These are phyloP conservation scores for Polysphondylium violaceum DNA, from an alignment of 78 protist species.

Conservation along the genomic window DNA sequence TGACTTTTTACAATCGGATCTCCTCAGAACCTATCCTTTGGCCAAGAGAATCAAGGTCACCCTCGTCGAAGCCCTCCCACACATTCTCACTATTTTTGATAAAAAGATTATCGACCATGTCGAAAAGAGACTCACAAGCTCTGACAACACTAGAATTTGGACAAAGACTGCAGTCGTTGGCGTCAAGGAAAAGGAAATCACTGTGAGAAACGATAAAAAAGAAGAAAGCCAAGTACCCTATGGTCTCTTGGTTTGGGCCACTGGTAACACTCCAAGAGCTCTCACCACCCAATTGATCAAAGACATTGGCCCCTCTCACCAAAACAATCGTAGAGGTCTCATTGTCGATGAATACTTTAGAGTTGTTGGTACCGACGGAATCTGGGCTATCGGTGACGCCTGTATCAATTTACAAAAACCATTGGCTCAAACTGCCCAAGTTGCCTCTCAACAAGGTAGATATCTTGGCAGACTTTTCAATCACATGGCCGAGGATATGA, in stretches of 20 bases:
- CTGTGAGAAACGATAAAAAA: conserved; percentile 15
- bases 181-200: conserved; percentile 36
- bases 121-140: conserved; percentile 32
- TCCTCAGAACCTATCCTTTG: conserved; percentile 40
- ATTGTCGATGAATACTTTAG: conserved; percentile 72
- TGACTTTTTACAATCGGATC: conserved; percentile 82
- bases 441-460: conserved; percentile 63
- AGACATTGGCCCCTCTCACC: conserved; percentile 15
- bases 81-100: conserved; percentile 60
- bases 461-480: conserved; percentile 64
- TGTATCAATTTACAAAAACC: conserved; percentile 35
- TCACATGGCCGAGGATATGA: conserved; percentile 29
- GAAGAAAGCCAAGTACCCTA: conserved; percentile 15
- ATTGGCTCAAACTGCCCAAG: conserved; percentile 71
- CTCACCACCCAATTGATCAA: conserved; percentile 13
- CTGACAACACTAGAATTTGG: conserved; percentile 28
- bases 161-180: conserved; percentile 57
- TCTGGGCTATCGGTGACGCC: conserved; percentile 74
- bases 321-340: conserved; percentile 56
- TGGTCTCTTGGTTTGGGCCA: conserved; percentile 71
- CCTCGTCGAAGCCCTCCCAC: conserved; percentile 74
- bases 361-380: conserved; percentile 68
- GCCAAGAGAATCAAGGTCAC: conserved; percentile 43
- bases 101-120: conserved; percentile 69
- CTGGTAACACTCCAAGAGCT: conserved; percentile 65